Conservation (phyloP, 2,329 filamentous ascomycete genomes). For the Lachnellula hyalina region DNA sequence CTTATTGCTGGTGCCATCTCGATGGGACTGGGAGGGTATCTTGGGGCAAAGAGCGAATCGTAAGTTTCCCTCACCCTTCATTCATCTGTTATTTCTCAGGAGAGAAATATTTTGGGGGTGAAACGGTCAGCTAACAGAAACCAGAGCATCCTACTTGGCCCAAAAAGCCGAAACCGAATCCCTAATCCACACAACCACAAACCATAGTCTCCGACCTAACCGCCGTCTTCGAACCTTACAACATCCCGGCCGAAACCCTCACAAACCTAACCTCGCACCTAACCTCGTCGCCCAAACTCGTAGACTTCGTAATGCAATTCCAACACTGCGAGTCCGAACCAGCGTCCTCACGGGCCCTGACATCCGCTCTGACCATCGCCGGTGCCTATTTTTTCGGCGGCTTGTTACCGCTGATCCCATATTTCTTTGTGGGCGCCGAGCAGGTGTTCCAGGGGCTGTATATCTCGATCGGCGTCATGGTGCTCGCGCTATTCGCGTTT, state of each 20-base stretch:
- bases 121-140: slow-evolving; percentile 13
- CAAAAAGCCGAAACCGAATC: slow-evolving; percentile 25
- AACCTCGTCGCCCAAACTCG: slow-evolving; percentile 28
- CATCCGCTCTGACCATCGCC: slow-evolving; percentile 50
- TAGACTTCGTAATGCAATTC: slow-evolving; percentile 37
- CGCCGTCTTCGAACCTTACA: slow-evolving; percentile 32
- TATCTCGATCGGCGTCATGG: slow-evolving; percentile 56
- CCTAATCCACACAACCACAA: slow-evolving; percentile 21
- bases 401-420: slow-evolving; percentile 50
- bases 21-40: slow-evolving; percentile 57
- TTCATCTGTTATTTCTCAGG: background rate
- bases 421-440: slow-evolving; percentile 41
- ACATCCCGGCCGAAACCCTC: slow-evolving; percentile 27
- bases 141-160: slow-evolving; percentile 30
- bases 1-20: slow-evolving; percentile 56
- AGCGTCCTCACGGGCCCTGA: slow-evolving; percentile 28
- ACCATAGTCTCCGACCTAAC: slow-evolving; percentile 27
- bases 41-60: slow-evolving; percentile 46
- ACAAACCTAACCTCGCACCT: slow-evolving; percentile 33
- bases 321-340: slow-evolving; percentile 30
- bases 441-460: slow-evolving; percentile 45
- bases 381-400: slow-evolving; percentile 52
- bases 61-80: slow-evolving; percentile 16
- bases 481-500: slow-evolving; percentile 55
- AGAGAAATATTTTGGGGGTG: too few relatives aligned